Evolutionary conservation across 2,329 filamentous ascomycete genomes (phyloP).

Genomic region (Ceratocystis harringtonii): DNA sequence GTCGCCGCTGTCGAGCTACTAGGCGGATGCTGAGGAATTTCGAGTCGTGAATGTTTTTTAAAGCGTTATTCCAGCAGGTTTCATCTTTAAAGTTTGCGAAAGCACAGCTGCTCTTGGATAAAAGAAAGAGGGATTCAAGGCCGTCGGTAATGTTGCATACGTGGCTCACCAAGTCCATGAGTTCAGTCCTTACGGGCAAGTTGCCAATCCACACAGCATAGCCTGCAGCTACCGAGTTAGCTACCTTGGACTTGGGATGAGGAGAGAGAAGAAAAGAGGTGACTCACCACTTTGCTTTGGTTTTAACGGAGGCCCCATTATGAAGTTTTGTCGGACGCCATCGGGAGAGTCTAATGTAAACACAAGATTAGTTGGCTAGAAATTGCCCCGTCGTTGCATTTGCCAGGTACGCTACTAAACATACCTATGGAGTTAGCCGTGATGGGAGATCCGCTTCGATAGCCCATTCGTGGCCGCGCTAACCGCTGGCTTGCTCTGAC

Average conservation of each 20-base stretch:
- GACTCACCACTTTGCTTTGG: constrained; percentile 10
- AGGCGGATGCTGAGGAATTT: constrained; percentile 73
- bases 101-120: constrained; percentile 92
- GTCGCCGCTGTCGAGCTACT: constrained; percentile 63
- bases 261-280: too few species aligned
- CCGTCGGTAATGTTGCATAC: constrained; percentile 67
- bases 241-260: not conserved
- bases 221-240: constrained; percentile 33
- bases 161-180: constrained; percentile 78
- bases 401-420: not conserved
- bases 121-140: constrained; percentile 81
- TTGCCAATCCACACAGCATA: constrained; percentile 96
- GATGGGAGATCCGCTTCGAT: not conserved
- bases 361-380: not conserved
- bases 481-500: not conserved
- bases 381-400: not conserved
- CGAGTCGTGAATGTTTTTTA: constrained; percentile 78
- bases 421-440: not conserved
- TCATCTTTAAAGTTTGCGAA: constrained; percentile 92
- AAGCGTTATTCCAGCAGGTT: constrained; percentile 55
- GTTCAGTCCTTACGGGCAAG: constrained; percentile 64
- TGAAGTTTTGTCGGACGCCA: not conserved
- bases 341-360: not conserved
- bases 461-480: not conserved
- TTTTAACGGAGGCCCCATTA: constrained; percentile 10